Conservation (phyloP, 306 rosid genomes). For the Trifolium subterraneum region DNA sequence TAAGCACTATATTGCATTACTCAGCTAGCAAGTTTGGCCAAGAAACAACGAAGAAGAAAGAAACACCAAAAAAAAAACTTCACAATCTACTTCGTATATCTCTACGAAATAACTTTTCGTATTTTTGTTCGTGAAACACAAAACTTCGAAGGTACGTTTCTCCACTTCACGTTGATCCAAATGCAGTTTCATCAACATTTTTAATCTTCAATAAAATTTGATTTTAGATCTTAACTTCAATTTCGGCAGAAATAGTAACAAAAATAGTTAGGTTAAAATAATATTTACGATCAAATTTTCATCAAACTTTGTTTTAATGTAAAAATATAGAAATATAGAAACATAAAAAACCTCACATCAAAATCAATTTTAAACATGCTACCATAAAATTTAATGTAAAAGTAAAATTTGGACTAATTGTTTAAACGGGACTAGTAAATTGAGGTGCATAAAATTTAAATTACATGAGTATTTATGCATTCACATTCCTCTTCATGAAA, state of each 20-base stretch:
- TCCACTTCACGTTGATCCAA: background rate
- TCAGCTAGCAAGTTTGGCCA: background rate
- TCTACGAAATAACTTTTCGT: background rate
- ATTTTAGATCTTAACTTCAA: background rate
- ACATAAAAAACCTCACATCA: too few relatives aligned
- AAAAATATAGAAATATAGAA: too few relatives aligned
- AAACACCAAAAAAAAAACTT: background rate
- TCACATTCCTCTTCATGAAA: conserved; percentile 17
- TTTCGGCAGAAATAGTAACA: background rate
- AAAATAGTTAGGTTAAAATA: conserved; percentile 3
- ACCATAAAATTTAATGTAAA: too few relatives aligned
- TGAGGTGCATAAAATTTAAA: conserved; percentile 26
- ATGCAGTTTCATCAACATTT: background rate
- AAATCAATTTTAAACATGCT: too few relatives aligned
- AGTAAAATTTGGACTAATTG: background rate
- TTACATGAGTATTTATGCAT: conserved; percentile 7
- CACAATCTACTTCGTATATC: background rate
- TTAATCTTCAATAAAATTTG: background rate
- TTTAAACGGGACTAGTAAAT: background rate
- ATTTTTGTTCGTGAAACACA: background rate
- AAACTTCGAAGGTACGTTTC: background rate
- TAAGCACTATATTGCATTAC: background rate
- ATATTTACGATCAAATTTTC: too few relatives aligned
- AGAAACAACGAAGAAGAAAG: background rate
- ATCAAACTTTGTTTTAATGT: too few relatives aligned